Conservation (phyloP, 306 rosid genomes). For the Trifolium dubium region DNA sequence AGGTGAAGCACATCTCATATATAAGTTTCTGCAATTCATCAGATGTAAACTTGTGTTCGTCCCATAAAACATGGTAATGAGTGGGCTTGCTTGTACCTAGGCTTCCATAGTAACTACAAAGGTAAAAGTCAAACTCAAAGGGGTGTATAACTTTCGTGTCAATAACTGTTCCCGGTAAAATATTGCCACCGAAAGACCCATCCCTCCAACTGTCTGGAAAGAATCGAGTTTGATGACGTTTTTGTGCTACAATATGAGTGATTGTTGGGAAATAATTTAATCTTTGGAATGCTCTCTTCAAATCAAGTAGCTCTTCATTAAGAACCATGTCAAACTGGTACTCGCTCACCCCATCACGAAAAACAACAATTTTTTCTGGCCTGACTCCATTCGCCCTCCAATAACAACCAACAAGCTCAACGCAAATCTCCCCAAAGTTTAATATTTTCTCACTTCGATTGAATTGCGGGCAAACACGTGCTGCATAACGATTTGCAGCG, state of each 20-base stretch:
- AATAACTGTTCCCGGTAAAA: constrained; percentile 75
- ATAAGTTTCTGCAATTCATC: constrained; percentile 73
- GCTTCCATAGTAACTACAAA: constrained; percentile 75
- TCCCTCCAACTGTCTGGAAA: constrained; percentile 54
- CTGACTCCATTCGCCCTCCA: constrained; percentile 47
- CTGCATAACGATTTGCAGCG: constrained; percentile 79
- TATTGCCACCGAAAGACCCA: constrained; percentile 54
- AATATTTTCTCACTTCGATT: constrained; percentile 60
- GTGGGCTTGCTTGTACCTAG: constrained; percentile 87
- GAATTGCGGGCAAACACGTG: constrained; percentile 62
- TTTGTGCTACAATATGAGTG: constrained; percentile 77
- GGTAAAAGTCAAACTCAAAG: constrained; percentile 79
- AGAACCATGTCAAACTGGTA: constrained; percentile 88
- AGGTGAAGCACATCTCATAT: constrained; percentile 74
- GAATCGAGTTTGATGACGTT: constrained; percentile 75
- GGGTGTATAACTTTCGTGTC: constrained; percentile 70
- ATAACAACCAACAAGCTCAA: constrained; percentile 67
- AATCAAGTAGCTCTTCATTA: constrained; percentile 67
- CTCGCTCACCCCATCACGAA: constrained; percentile 84
- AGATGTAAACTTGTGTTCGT: constrained; percentile 74
- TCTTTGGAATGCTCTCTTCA: constrained; percentile 50
- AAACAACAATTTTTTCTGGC: constrained; percentile 65
- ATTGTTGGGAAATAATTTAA: constrained; percentile 57
- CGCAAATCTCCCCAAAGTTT: constrained; percentile 64
- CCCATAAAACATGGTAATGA: constrained; percentile 79